Evolutionary conservation across 1,284 basidiomycete genomes (phyloP), one percentile per base, ranked within the genome.

Genomic region (Boletus nobilissimus): DNA sequence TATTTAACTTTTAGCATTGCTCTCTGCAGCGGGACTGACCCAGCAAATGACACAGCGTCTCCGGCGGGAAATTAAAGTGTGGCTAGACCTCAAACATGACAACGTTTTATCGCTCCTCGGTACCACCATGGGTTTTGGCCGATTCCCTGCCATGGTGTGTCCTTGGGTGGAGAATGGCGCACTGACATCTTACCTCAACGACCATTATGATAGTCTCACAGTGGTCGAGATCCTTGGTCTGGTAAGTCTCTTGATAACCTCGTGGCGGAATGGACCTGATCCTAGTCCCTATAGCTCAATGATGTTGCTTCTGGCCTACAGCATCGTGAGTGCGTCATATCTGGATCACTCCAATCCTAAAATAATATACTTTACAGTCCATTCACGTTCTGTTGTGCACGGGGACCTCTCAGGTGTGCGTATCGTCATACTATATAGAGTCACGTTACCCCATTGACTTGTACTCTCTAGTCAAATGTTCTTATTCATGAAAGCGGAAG

Each of bases 11-110:
- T 34, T 40, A 9, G 10, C 19, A 13, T 54, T 43, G 51, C 9
- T 3, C n/a, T n/a, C n/a, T n/a, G n/a, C n/a, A n/a, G n/a, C n/a
- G n/a, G n/a, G 19, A 40, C 9, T 40, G 5, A 64, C n/a, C 10
- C 48, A 4, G n/a, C 5, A n/a, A 32, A 36, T 72, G 16, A 24
- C 40, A 36, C 57, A 79, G 76, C 76, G 68, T 34, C 79, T 75
- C 24, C 68, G 43, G 46, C 67, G 79, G 38, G 78, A 75, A 29
- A 78, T 80, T 43, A 78, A 75, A 66, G 65, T 78, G 18, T 80
- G 79, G 78, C 34, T 78, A 13, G 70, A 51, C 9, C 67, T 80
- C 5, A 60, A 29, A 67, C 77, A 77, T 16, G 39, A 8, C 24
- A 77, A 80, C 11, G 60, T 80, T 3, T 34, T 80, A 19, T 78